phyloP scores from a whole-genome alignment of 306 rosid genomes.

The Begonia peltatifolia region DNA sequence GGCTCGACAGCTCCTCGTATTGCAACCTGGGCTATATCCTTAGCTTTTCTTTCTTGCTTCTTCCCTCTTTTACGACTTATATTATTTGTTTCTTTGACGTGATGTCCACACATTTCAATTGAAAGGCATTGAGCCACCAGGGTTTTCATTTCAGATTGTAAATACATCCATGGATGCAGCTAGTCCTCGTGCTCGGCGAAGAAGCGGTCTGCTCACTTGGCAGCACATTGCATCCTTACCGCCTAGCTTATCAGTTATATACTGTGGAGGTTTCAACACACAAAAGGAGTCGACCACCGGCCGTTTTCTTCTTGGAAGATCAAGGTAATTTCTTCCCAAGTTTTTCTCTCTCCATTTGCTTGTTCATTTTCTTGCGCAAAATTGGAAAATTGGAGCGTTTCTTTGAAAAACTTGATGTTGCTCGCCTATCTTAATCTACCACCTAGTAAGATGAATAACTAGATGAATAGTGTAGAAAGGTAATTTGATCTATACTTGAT shows the following conservation, averaged over 20 bases:
- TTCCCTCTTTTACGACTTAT: slow-evolving; percentile 4
- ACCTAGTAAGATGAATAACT: too few species aligned
- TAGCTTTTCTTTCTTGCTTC: slow-evolving; percentile 12
- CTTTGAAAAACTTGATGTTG: slow-evolving; percentile 5
- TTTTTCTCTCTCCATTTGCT: neutral
- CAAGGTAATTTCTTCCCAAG: slow-evolving; percentile 48
- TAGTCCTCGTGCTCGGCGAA: slow-evolving; percentile 83
- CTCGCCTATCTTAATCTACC: slow-evolving; percentile 2
- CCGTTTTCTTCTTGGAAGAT: slow-evolving; percentile 92
- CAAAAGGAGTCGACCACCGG: slow-evolving; percentile 96
- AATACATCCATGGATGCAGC: slow-evolving; percentile 82
- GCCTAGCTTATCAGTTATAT: slow-evolving; percentile 83
- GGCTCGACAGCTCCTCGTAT: slow-evolving; percentile 76
- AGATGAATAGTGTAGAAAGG: too few species aligned
- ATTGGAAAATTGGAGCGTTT: neutral
- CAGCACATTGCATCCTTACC: slow-evolving; percentile 98
- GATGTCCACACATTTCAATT: slow-evolving; percentile 98
- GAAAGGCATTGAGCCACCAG: slow-evolving; percentile 93
- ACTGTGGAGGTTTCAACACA: slow-evolving; percentile 95
- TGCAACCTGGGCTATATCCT: slow-evolving; percentile 99
- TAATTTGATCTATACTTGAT: too few species aligned
- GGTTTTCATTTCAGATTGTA: slow-evolving; percentile 90
- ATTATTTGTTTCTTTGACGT: slow-evolving; percentile 58
- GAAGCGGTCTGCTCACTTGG: slow-evolving; percentile 97
- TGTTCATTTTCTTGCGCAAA: neutral